These are phyloP conservation scores for Pythium brassicae DNA, from an alignment of 352 stramenopile species.

Conservation along the genomic window DNA sequence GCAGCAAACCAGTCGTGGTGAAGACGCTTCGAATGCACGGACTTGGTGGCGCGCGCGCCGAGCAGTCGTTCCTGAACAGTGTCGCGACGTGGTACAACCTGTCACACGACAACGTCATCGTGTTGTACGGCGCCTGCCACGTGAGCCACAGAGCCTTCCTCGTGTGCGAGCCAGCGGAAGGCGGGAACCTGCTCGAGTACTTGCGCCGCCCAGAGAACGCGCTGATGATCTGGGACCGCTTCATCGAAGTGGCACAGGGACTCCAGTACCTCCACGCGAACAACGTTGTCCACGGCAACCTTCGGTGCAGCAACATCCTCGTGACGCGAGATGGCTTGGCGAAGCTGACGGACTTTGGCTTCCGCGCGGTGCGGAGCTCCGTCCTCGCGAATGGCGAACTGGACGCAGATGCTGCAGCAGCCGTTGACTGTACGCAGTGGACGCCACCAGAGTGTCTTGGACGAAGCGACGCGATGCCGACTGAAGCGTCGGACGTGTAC, in stretches of 20 bases:
- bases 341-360: neutral
- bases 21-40: neutral
- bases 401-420: neutral
- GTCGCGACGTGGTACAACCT: neutral
- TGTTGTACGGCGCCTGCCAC: neutral
- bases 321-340: neutral
- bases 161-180: neutral
- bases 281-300: neutral
- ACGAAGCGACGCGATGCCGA: neutral
- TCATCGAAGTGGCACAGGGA: neutral
- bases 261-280: neutral
- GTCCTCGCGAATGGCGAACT: neutral
- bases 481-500: constrained; percentile 2
- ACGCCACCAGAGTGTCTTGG: neutral
- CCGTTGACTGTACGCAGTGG: neutral
- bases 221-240: neutral
- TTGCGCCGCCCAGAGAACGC: neutral
- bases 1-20: neutral
- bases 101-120: neutral
- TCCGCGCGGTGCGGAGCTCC: neutral
- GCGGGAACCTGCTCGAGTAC: neutral
- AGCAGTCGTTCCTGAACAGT: neutral
- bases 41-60: neutral
- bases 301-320: neutral
- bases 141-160: neutral